These are phyloP conservation scores for Penicillium concentricum DNA, from an alignment of 2,329 filamentous ascomycete species.

Conservation along the genomic window DNA sequence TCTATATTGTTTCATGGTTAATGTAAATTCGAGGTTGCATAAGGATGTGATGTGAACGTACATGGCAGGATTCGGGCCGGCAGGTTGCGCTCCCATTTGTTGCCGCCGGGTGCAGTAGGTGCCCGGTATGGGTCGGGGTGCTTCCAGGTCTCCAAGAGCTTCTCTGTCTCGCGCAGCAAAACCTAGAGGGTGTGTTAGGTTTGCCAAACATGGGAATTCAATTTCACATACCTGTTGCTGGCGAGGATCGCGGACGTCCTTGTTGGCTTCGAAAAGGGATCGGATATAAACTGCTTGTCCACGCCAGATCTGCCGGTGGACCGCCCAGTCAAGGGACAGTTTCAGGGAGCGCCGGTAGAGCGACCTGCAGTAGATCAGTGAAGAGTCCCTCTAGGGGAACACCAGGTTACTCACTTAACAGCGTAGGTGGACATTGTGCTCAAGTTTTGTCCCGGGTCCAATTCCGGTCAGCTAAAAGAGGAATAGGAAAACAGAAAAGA, in stretches of 20 bases:
- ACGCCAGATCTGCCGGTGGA: conserved; percentile 89
- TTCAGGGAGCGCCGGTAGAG: conserved; percentile 93
- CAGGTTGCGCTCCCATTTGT: conserved; percentile 94
- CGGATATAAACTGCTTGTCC: conserved; percentile 96
- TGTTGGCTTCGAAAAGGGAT: conserved; percentile 92
- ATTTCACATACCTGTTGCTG: conserved; percentile 70
- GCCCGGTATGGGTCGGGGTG: conserved; percentile 90
- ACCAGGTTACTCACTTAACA: conserved; percentile 36
- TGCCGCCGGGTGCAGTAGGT: conserved; percentile 91
- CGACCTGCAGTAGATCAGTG: conserved; percentile 48
- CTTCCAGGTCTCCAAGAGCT: conserved; percentile 88
- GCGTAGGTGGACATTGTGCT: conserved; percentile 35
- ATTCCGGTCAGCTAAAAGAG: conserved; percentile 5
- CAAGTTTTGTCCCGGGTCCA: conserved; percentile 3
- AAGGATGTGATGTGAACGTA: conserved; percentile 52
- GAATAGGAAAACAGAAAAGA: not conserved
- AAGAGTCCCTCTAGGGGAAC: conserved; percentile 8
- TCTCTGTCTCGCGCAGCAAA: conserved; percentile 83
- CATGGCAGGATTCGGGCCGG: conserved; percentile 75
- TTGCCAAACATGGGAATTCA: not conserved
- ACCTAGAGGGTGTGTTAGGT: conserved; percentile 54
- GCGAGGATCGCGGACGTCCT: conserved; percentile 75
- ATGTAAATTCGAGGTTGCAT: not conserved
- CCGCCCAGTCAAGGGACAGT: conserved; percentile 91
- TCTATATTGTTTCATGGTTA: conserved; percentile 15